Evolutionary conservation across 441 rosid species (phyloP).

Genomic region (Sinapis alba): DNA sequence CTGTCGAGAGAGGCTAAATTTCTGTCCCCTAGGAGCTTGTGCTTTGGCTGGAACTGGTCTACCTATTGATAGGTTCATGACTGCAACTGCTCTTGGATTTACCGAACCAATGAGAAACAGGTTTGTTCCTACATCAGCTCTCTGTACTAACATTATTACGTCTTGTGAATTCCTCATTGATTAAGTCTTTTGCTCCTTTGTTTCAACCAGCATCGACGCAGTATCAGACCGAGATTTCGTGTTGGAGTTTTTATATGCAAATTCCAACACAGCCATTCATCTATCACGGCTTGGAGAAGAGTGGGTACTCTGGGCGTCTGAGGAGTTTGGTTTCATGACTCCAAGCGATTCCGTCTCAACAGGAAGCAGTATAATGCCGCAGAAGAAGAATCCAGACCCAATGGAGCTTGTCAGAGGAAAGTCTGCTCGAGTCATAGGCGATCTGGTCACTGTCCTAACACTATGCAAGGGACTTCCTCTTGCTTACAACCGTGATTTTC

Average conservation of each 20-base stretch:
- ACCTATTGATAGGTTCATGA: constrained; percentile 88
- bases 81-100: constrained; percentile 76
- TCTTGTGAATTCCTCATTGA: background rate
- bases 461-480: constrained; percentile 98
- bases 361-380: constrained; percentile 99
- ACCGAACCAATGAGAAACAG: constrained; percentile 92
- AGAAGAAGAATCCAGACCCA: constrained; percentile 98
- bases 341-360: constrained; percentile 94
- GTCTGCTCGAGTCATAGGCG: constrained; percentile 88
- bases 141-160: background rate
- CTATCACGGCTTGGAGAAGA: constrained; percentile 96
- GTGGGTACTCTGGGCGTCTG: constrained; percentile 98
- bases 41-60: constrained; percentile 97
- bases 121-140: constrained; percentile 40
- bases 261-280: constrained; percentile 79
- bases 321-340: constrained; percentile 87
- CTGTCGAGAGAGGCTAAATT: constrained; percentile 77
- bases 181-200: constrained; percentile 20
- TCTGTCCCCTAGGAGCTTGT: constrained; percentile 94
- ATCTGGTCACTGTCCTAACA: constrained; percentile 76
- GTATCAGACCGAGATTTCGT: constrained; percentile 94
- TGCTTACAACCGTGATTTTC: constrained; percentile 94
- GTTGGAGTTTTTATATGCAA: constrained; percentile 78
- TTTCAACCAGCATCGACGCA: constrained; percentile 77
- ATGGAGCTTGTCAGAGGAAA: constrained; percentile 98